phyloP scores from a whole-genome alignment of 371 early-diverging fungal species.

The Choanephora cucurbitarum region DNA sequence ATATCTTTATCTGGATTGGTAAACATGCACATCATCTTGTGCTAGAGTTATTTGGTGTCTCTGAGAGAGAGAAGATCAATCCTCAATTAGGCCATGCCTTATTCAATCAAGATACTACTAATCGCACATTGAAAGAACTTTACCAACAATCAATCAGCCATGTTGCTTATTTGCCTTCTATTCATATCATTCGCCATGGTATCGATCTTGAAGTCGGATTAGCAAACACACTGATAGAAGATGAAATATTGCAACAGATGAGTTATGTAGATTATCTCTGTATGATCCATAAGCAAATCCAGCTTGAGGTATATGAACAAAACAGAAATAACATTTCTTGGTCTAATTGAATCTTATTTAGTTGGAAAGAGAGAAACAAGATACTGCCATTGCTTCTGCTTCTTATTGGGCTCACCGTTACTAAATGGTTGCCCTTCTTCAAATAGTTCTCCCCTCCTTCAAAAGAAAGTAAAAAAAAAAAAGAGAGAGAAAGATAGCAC shows the following conservation, averaged over 20 bases:
- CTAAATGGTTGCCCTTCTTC: constrained; percentile 3
- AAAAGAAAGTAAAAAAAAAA: background rate
- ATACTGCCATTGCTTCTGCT: constrained; percentile 22
- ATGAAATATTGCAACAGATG: constrained; percentile 81
- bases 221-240: constrained; percentile 69
- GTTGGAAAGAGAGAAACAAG: constrained; percentile 39
- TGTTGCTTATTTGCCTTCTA: constrained; percentile 32
- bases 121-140: constrained; percentile 8
- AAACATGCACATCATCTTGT: constrained; percentile 16
- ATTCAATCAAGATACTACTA: background rate
- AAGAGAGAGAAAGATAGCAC: too few relatives aligned
- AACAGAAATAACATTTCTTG: background rate
- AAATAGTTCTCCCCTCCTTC: too few relatives aligned
- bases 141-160: constrained; percentile 4
- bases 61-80: constrained; percentile 25
- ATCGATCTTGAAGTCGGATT: constrained; percentile 72
- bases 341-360: constrained; percentile 14
- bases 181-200: constrained; percentile 63
- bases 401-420: constrained; percentile 38
- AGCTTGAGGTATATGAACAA: constrained; percentile 75
- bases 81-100: constrained; percentile 9
- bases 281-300: constrained; percentile 84
- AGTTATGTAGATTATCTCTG: constrained; percentile 93
- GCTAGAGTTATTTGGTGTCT: constrained; percentile 23
- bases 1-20: constrained; percentile 41